Base-by-base conservation (phyloP, 345 rosid species). In the Salix dunnii region DNA sequence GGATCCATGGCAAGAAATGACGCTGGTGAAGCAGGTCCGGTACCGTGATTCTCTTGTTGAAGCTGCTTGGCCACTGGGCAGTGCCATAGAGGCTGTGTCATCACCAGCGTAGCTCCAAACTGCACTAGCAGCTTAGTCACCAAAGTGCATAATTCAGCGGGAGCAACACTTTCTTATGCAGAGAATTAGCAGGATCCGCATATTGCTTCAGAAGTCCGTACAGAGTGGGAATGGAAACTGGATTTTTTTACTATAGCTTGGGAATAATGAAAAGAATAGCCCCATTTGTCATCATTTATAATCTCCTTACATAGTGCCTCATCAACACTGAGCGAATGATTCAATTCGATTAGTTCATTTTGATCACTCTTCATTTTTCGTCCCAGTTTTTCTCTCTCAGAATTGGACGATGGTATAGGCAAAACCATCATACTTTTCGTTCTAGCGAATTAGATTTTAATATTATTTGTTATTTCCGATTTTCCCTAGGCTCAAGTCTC, bases 31-130 rank as follows among this genome's bases (percentile, higher is more conserved):
- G 89, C 77, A 96, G 81, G 88, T 96, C 48, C 78, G 87, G 78
- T 96, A 93, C 63, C 85, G 88, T 7, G 81, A 86, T 61, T 74
- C 88, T 63, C 86, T 85, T 0, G 98, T 93, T n/a, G 98, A 93
- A 86, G 98, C 98, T 42, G 97, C 98, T 14, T 96, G 99, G 99
- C 99, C 99, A 21, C 82, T 96, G 12, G 99, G 98, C 82, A 96
- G 99, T 51, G 99, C 98, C 78, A 93, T 96, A 20, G 98, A 93
- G 83, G 98, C 98, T 16, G 83, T 93, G 14, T 96, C 98, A 62
- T 77, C 90, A 16, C 68, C 36, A 68, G 38, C 40, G 55, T 71
- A 73, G 79, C 28, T 40, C 38, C 33, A 48, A 49, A 53, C 35
- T 40, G 11, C 27, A 17, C 62, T 0, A 58, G 65, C 18, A 7